Conservation (phyloP, 768 basidiomycete genomes). For the Galerina sulciceps region DNA sequence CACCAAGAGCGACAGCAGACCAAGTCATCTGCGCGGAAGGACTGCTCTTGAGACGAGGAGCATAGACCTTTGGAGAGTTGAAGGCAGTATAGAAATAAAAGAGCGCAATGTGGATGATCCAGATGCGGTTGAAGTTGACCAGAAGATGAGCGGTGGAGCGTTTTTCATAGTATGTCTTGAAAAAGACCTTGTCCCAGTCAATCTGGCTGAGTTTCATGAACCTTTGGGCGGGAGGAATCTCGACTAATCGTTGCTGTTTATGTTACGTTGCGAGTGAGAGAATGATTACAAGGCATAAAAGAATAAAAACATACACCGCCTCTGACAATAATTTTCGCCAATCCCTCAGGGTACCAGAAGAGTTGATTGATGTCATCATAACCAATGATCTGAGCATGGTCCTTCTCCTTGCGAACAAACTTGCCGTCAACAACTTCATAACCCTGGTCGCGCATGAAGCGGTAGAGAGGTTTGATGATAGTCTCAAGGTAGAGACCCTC, state of each 20-base stretch:
- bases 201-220: constrained; percentile 91
- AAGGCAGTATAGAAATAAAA: constrained; percentile 99
- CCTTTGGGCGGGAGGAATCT: constrained; percentile 88
- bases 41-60: constrained; percentile 60
- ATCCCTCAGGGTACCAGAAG: constrained; percentile 99
- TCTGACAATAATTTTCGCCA: constrained; percentile 86
- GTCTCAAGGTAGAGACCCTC: constrained; percentile 93
- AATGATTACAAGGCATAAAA: constrained; percentile 6
- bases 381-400: constrained; percentile 96
- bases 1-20: constrained; percentile 95
- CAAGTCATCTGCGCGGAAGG: constrained; percentile 92
- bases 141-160: constrained; percentile 91
- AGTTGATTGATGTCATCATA: constrained; percentile 99
- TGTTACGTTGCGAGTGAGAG: constrained; percentile 28
- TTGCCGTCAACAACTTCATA: constrained; percentile 96
- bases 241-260: constrained; percentile 79
- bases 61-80: constrained; percentile 93
- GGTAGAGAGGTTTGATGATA: constrained; percentile 93
- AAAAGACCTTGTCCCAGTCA: constrained; percentile 94
- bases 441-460: constrained; percentile 95
- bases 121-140: constrained; percentile 99
- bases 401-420: constrained; percentile 91
- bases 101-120: constrained; percentile 93
- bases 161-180: constrained; percentile 99
- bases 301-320: constrained; percentile 68